Conservation (phyloP, 306 rosid genomes). For the Albizia julibrissin region DNA sequence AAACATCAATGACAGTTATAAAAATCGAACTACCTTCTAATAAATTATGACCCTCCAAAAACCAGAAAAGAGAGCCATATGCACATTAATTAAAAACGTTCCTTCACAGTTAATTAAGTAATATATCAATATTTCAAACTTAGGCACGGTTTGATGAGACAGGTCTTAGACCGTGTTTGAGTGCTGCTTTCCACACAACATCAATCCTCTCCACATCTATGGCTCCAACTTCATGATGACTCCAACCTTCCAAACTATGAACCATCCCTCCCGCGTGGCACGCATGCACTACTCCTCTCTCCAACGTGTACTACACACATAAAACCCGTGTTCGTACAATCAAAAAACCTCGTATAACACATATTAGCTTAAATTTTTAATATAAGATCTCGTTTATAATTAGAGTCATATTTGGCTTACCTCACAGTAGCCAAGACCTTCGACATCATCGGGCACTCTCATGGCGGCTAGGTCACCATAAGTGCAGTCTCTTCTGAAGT, state of each 20-base stretch:
- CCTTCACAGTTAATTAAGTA: no score
- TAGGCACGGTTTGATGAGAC: conserved; percentile 46
- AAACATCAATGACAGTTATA: not conserved
- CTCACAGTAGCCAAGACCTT: conserved; percentile 86
- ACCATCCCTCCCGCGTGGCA: conserved; percentile 97
- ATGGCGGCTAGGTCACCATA: conserved; percentile 94
- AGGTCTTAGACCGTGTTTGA: conserved; percentile 75
- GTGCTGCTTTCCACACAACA: conserved; percentile 86
- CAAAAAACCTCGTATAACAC: no score
- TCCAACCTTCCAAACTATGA: conserved; percentile 83
- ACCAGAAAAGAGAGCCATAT: not conserved
- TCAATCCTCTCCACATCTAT: conserved; percentile 78
- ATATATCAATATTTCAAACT: not conserved
- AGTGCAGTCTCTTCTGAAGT: conserved; percentile 81
- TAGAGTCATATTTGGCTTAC: conserved; percentile 39
- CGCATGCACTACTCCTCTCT: conserved; percentile 89
- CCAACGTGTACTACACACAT: conserved; percentile 73
- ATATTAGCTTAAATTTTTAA: no score
- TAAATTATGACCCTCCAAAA: not conserved
- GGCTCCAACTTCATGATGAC: conserved; percentile 90
- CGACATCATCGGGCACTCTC: conserved; percentile 71
- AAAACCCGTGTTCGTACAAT: not conserved
- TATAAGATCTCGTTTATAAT: no score
- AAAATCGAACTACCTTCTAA: not conserved
- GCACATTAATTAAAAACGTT: no score